phyloP scores from a whole-genome alignment of 164 flowering plant species.

The Buxus sempervirens region DNA sequence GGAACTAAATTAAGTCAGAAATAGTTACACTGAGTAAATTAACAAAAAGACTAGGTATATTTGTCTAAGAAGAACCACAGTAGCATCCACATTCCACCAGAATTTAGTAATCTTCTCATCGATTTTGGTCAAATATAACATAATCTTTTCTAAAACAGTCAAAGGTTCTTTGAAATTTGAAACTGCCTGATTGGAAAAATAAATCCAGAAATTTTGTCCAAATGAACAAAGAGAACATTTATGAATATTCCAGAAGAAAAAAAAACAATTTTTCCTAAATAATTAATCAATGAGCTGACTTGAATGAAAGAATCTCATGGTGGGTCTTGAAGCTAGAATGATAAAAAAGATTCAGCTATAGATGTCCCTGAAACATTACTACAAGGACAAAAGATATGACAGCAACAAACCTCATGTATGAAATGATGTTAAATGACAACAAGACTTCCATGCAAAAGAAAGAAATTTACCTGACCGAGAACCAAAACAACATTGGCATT shows the following conservation, averaged over 20 bases:
- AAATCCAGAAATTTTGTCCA: not conserved
- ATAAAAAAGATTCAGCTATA: not conserved
- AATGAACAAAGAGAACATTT: not conserved
- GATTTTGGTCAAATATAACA: too few relatives aligned
- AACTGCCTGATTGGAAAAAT: too few relatives aligned
- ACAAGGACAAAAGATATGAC: not conserved
- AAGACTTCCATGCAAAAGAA: not conserved
- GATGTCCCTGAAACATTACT: not conserved
- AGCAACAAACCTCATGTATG: not conserved
- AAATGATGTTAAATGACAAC: not conserved
- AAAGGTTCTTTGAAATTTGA: too few relatives aligned
- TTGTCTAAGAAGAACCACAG: not conserved
- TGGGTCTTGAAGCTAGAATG: not conserved
- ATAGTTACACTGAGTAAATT: not conserved
- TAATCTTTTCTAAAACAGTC: too few relatives aligned
- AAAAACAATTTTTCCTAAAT: too few relatives aligned
- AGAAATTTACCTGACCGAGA: conserved; percentile 72
- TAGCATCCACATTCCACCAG: not conserved
- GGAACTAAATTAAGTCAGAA: not conserved
- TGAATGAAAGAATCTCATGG: not conserved
- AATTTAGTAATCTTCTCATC: too few relatives aligned
- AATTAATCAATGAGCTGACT: too few relatives aligned
- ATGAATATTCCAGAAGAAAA: not conserved
- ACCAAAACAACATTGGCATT: conserved; percentile 81
- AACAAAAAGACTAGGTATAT: not conserved